These are phyloP conservation scores for Phytophthora sp. DNA, from an alignment of 352 stramenopile genomes.

Conservation along the genomic window DNA sequence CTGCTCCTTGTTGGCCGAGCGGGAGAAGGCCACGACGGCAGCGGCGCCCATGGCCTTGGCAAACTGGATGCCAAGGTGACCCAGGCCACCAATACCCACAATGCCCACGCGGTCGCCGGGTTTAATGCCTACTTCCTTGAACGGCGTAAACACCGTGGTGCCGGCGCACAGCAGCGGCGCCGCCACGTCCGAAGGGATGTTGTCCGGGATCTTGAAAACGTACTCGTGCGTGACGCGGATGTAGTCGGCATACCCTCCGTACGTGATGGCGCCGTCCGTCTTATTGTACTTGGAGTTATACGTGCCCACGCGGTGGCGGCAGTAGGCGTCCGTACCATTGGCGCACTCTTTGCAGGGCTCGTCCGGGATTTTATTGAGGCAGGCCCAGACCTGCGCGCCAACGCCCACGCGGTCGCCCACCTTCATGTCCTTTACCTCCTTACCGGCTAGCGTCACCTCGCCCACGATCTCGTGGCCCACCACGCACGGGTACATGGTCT, in stretches of 20 bases:
- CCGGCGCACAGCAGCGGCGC: constrained; percentile 84
- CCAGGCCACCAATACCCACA: constrained; percentile 83
- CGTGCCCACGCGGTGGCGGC: constrained; percentile 47
- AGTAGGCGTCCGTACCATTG: constrained; percentile 73
- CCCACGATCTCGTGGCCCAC: constrained; percentile 68
- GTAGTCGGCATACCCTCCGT: constrained; percentile 75
- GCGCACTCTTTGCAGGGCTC: constrained; percentile 64
- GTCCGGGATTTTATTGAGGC: constrained; percentile 59
- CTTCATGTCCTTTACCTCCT: constrained; percentile 62
- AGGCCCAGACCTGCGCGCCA: constrained; percentile 79
- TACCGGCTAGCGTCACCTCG: constrained; percentile 41
- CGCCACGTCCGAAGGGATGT: constrained; percentile 55
- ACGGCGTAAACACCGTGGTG: constrained; percentile 82
- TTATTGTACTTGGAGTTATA: constrained; percentile 54
- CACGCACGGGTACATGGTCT: constrained; percentile 50
- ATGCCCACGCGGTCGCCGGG: constrained; percentile 66
- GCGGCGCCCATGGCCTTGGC: constrained; percentile 62
- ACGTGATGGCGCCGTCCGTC: constrained; percentile 44
- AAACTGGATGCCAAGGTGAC: constrained; percentile 87
- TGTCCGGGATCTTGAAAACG: constrained; percentile 78
- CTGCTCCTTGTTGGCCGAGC: constrained; percentile 61
- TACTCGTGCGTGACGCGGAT: constrained; percentile 72
- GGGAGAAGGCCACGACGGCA: constrained; percentile 69
- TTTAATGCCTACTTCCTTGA: constrained; percentile 58
- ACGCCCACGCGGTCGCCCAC: constrained; percentile 83